phyloP scores from a whole-genome alignment of 768 basidiomycete genomes.

The Pleurotus tuoliensis region DNA sequence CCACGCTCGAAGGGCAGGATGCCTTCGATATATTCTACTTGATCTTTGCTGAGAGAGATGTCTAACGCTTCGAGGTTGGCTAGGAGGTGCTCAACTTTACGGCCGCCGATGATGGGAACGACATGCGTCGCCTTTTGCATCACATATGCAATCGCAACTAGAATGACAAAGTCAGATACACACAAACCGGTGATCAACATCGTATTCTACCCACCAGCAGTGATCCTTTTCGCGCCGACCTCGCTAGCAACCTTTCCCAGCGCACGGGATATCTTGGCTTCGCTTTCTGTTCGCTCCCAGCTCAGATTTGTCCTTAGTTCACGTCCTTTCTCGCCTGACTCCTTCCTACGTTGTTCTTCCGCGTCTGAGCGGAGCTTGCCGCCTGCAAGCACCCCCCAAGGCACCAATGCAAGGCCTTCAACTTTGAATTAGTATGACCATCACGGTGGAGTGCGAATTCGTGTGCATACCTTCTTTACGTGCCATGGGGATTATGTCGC shows the following conservation, averaged over 20 bases:
- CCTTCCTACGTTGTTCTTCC: conserved; percentile 23
- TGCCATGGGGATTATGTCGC: conserved; percentile 49
- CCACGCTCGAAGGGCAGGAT: conserved; percentile 38
- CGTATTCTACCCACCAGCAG: conserved; percentile 31
- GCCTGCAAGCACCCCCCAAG: conserved; percentile 29
- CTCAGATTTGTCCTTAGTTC: conserved; percentile 14
- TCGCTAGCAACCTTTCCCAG: conserved; percentile 49
- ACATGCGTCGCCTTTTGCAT: conserved; percentile 50
- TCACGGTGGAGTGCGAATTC: conserved; percentile 17
- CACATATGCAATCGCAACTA: conserved; percentile 48
- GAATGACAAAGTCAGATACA: neutral
- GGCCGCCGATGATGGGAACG: conserved; percentile 46
- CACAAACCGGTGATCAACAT: neutral
- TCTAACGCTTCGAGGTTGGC: conserved; percentile 47
- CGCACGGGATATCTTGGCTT: conserved; percentile 36
- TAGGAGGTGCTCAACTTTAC: conserved; percentile 46
- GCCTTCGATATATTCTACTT: conserved; percentile 40
- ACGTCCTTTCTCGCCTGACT: conserved; percentile 38
- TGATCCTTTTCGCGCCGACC: conserved; percentile 43
- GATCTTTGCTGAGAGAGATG: conserved; percentile 36
- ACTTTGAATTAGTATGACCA: conserved; percentile 27
- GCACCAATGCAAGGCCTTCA: conserved; percentile 28
- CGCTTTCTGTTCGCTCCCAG: conserved; percentile 46
- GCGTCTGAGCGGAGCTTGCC: conserved; percentile 56
- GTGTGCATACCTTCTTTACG: conserved; percentile 31